These are phyloP conservation scores for Stachybotrys echinatus DNA, from an alignment of 2,329 filamentous ascomycete species.

Conservation along the genomic window DNA sequence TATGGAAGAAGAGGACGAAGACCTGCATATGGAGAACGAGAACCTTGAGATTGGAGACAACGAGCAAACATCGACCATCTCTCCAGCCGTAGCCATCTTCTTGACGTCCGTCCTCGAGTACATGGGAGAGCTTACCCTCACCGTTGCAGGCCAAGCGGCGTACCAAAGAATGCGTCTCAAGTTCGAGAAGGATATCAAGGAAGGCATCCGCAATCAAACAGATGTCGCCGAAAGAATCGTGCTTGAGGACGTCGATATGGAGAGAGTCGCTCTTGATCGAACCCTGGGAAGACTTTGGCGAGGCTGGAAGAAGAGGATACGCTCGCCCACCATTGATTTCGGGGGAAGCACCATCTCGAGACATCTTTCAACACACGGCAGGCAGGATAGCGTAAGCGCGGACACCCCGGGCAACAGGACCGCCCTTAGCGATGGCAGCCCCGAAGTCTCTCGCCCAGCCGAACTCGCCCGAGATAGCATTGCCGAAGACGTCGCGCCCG, in stretches of 20 bases:
- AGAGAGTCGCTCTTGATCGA: slow-evolving; percentile 84
- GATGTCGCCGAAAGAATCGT: slow-evolving; percentile 61
- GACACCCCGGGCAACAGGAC: slow-evolving; percentile 26
- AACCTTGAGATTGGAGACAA: slow-evolving; percentile 56
- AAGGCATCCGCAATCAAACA: slow-evolving; percentile 38
- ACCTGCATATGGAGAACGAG: slow-evolving; percentile 78
- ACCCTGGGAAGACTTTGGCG: slow-evolving; percentile 88
- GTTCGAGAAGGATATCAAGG: slow-evolving; percentile 54
- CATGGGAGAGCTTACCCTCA: slow-evolving; percentile 83
- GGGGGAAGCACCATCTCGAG: slow-evolving; percentile 34
- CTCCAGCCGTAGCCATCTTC: slow-evolving; percentile 91
- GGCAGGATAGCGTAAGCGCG: slow-evolving; percentile 28
- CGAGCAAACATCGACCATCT: slow-evolving; percentile 63
- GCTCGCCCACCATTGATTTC: slow-evolving; percentile 47
- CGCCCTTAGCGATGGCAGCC: slow-evolving; percentile 3
- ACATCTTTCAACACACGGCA: slow-evolving; percentile 9
- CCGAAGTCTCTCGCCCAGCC: slow-evolving; percentile 7
- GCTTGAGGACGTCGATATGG: slow-evolving; percentile 89
- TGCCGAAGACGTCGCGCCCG: slow-evolving; percentile 25
- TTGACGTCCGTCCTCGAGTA: slow-evolving; percentile 92
- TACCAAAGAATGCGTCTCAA: slow-evolving; percentile 60
- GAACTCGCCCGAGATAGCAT: slow-evolving; percentile 11
- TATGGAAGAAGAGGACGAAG: slow-evolving; percentile 96
- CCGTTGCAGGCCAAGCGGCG: slow-evolving; percentile 82
- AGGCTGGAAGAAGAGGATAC: slow-evolving; percentile 85